These are phyloP conservation scores for Cicer bijugum DNA, from an alignment of 306 rosid genomes.

Conservation along the genomic window DNA sequence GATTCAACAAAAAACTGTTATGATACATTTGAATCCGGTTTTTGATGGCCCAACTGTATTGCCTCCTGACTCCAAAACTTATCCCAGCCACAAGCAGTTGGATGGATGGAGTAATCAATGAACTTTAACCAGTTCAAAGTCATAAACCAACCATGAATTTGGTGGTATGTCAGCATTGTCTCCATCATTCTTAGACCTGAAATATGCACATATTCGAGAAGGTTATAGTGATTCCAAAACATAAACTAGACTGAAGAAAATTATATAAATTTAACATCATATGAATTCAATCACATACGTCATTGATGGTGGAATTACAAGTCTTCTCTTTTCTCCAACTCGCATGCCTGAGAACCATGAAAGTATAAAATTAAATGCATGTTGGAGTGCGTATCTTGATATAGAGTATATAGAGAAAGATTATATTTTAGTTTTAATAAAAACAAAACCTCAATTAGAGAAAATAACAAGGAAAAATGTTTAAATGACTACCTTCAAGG, in stretches of 20 bases:
- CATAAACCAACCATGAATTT: conserved; percentile 78
- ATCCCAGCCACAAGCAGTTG: background rate
- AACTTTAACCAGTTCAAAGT: conserved; percentile 73
- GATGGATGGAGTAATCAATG: conserved; percentile 46
- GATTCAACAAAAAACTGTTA: conserved; percentile 35
- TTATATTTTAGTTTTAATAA: background rate
- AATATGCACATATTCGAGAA: conserved; percentile 32
- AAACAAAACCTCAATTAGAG: background rate
- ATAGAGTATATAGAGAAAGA: background rate
- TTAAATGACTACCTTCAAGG: conserved; percentile 65
- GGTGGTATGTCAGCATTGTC: conserved; percentile 58
- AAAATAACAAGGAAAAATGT: conserved; percentile 38
- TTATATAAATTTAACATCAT: background rate
- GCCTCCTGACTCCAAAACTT: background rate
- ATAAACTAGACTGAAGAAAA: conserved; percentile 2
- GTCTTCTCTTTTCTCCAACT: conserved; percentile 81
- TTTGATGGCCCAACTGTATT: background rate
- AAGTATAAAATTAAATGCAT: background rate
- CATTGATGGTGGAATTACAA: conserved; percentile 78
- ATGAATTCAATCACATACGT: conserved; percentile 55
- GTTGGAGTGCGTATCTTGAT: background rate
- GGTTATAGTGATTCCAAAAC: conserved; percentile 22
- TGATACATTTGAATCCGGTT: background rate
- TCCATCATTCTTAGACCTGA: conserved; percentile 66
- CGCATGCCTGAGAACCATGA: conserved; percentile 70